Evolutionary conservation across 768 basidiomycete species (phyloP).

Genomic region (Boletus rubescentipes): DNA sequence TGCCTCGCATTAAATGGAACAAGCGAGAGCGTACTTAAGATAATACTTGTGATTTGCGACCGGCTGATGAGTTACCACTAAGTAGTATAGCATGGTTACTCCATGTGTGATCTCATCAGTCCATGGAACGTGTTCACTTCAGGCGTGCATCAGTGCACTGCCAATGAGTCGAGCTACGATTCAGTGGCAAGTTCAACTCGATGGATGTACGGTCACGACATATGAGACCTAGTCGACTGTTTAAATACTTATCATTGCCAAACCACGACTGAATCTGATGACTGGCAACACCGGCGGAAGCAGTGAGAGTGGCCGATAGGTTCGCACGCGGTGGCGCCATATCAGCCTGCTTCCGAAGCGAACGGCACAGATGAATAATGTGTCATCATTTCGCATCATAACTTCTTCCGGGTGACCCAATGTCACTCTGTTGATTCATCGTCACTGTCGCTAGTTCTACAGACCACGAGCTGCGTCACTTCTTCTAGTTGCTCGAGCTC

Average conservation of each 20-base stretch:
- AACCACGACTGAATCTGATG: too few species aligned
- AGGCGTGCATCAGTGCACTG: too few species aligned
- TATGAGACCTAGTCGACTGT: too few species aligned
- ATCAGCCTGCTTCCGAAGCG: constrained; percentile 2
- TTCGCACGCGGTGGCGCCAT: not conserved
- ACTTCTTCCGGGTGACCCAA: constrained; percentile 7
- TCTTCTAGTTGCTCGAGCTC: constrained; percentile 66
- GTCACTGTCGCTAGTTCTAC: constrained; percentile 63
- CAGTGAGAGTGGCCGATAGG: constrained; percentile 3
- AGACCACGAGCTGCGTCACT: constrained; percentile 40
- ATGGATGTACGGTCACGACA: too few species aligned
- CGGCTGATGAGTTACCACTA: not conserved
- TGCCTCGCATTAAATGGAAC: not conserved
- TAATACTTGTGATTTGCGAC: not conserved
- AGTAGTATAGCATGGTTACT: too few species aligned
- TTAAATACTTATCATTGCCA: too few species aligned
- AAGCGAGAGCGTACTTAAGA: constrained; percentile 2
- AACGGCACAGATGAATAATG: not conserved
- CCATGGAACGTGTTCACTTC: too few species aligned
- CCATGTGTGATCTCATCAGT: too few species aligned
- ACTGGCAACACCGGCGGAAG: not conserved
- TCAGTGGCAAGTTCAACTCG: too few species aligned
- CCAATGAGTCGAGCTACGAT: too few species aligned
- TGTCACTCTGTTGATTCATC: constrained; percentile 50
- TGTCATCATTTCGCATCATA: not conserved